Percentiles rank a stretch among this genome's conserved stretches.
Evolutionary conservation across 176 grass and related monocot species (phyloP).

Genomic region (Oryza glumipatula): DNA sequence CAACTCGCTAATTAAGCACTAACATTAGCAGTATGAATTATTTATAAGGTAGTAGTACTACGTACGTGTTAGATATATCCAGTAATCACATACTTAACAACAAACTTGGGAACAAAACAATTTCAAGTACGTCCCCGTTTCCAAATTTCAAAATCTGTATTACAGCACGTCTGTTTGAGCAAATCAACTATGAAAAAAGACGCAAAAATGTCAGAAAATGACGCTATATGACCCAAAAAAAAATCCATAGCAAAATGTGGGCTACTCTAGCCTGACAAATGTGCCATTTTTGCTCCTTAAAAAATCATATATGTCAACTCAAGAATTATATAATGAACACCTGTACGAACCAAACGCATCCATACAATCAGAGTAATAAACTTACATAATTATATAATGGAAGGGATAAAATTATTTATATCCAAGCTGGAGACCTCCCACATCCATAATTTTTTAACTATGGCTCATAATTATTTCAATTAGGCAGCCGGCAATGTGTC

Average conservation of each 20-base stretch:
- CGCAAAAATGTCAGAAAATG: constrained; percentile 14
- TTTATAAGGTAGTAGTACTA: not conserved
- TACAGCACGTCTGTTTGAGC: constrained; percentile 32
- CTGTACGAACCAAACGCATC: constrained; percentile 26
- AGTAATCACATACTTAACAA: not conserved
- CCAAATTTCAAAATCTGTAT: not conserved
- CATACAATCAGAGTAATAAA: not conserved
- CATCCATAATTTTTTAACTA: not conserved
- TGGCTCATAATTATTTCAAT: not conserved
- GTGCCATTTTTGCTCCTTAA: not conserved
- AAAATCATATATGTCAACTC: constrained; percentile 31
- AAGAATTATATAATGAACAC: not conserved
- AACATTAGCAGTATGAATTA: not conserved
- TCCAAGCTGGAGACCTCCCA: not conserved
- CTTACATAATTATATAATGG: not conserved
- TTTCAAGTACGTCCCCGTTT: not conserved
- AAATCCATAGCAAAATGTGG: not conserved
- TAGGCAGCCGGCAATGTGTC: constrained; percentile 17
- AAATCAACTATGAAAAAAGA: constrained; percentile 20
- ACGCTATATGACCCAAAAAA: not conserved
- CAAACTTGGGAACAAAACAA: not conserved
- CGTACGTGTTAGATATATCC: not conserved
- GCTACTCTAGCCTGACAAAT: not conserved
- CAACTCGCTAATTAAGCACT: constrained; percentile 8
- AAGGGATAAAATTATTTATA: constrained; percentile 4